These are phyloP conservation scores for Xylaria flabelliformis DNA, from an alignment of 495 filamentous ascomycete species.

Conservation along the genomic window DNA sequence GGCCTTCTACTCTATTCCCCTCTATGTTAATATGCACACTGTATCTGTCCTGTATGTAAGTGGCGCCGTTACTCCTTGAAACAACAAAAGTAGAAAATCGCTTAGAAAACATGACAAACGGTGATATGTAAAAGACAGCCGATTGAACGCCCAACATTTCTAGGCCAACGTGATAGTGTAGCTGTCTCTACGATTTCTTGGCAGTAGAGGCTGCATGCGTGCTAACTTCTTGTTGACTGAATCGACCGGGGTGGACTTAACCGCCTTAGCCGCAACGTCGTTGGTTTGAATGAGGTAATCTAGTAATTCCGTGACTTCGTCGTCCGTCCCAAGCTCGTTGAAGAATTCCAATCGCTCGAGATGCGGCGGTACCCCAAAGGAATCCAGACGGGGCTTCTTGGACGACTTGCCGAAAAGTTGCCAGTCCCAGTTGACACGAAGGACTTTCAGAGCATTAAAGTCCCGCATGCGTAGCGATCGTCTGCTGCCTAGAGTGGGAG, in stretches of 20 bases:
- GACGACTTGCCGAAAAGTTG: conserved; percentile 42
- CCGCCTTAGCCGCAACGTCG: conserved; percentile 31
- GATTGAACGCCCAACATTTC: not conserved
- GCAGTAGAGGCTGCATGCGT: conserved; percentile 16
- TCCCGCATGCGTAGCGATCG: conserved; percentile 39
- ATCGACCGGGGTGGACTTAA: conserved; percentile 21
- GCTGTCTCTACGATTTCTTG: conserved; percentile 26
- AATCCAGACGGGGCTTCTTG: conserved; percentile 39
- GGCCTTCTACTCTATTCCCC: conserved; percentile 5
- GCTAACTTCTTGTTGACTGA: conserved; percentile 24
- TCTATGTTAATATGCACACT: conserved; percentile 12
- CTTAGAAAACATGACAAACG: not conserved
- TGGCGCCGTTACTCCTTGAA: conserved; percentile 15
- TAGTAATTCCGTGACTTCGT: conserved; percentile 42
- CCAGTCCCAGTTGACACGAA: conserved; percentile 41
- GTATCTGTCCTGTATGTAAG: conserved; percentile 14
- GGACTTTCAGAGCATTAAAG: conserved; percentile 32
- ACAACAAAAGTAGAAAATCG: not conserved
- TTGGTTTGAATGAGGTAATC: conserved; percentile 38
- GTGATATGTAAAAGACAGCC: not conserved
- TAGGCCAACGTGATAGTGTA: conserved; percentile 21
- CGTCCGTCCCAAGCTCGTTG: conserved; percentile 39
- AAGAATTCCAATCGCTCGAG: conserved; percentile 40
- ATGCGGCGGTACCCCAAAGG: conserved; percentile 40
- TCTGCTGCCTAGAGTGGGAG: conserved; percentile 34